These are phyloP conservation scores for Camelina hispida DNA, from an alignment of 345 rosid genomes.

Conservation along the genomic window DNA sequence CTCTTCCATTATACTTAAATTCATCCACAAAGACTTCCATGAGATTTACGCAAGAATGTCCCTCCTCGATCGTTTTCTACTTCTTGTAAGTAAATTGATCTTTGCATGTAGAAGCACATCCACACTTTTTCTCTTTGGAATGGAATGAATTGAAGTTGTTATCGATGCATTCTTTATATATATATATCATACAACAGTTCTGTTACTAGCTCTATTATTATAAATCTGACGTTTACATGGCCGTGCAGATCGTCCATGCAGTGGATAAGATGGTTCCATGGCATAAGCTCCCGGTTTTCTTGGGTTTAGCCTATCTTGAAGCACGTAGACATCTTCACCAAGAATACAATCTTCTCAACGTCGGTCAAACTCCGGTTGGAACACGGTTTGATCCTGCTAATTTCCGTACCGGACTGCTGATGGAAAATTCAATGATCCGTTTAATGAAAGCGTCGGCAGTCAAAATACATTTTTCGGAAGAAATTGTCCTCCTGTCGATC, in stretches of 20 bases:
- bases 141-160: not conserved
- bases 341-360: slow-evolving; percentile 58
- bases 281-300: slow-evolving; percentile 60
- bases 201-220: no score
- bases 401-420: slow-evolving; percentile 58
- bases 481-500: slow-evolving; percentile 50
- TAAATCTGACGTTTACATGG: not conserved
- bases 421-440: slow-evolving; percentile 57
- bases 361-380: slow-evolving; percentile 54
- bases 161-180: not conserved
- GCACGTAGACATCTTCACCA: slow-evolving; percentile 62
- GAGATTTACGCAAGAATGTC: slow-evolving; percentile 49
- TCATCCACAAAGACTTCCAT: slow-evolving; percentile 53
- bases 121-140: not conserved
- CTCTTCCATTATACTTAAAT: slow-evolving; percentile 23
- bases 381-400: slow-evolving; percentile 55
- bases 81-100: slow-evolving; percentile 45
- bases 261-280: slow-evolving; percentile 55
- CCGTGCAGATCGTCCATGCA: slow-evolving; percentile 53
- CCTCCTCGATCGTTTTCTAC: slow-evolving; percentile 48
- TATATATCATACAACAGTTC: not conserved
- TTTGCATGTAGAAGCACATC: not conserved
- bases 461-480: slow-evolving; percentile 60
- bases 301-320: slow-evolving; percentile 54
- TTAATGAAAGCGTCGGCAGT: slow-evolving; percentile 57